These are phyloP conservation scores for Apiotrichum akiyoshidainum DNA, from an alignment of 1,284 basidiomycete species.

Conservation along the genomic window DNA sequence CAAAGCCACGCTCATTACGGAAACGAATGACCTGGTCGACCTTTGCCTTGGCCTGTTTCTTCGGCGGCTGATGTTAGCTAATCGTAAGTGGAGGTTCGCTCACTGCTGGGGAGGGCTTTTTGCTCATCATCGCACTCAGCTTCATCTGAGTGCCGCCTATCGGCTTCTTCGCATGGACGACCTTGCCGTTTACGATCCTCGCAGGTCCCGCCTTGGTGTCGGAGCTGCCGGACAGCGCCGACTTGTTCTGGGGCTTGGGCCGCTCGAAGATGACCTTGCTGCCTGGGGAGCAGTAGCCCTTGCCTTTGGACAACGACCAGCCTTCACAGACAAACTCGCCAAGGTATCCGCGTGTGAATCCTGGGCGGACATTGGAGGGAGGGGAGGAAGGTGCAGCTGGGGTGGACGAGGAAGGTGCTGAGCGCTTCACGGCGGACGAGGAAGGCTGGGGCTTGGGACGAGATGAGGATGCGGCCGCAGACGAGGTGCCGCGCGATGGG, in stretches of 20 bases:
- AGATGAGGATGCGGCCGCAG: constrained; percentile 17
- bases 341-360: constrained; percentile 43
- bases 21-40: constrained; percentile 49
- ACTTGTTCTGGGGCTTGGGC: constrained; percentile 31
- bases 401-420: constrained; percentile 24
- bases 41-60: constrained; percentile 39
- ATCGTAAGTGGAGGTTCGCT: background rate
- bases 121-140: constrained; percentile 43
- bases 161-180: constrained; percentile 38
- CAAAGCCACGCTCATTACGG: constrained; percentile 47
- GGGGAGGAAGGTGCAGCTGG: constrained; percentile 20
- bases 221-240: constrained; percentile 18
- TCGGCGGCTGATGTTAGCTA: constrained; percentile 17
- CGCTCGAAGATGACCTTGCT: constrained; percentile 45
- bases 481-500: constrained; percentile 14
- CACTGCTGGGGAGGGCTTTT: constrained; percentile 30
- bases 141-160: constrained; percentile 41
- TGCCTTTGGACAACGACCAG: constrained; percentile 50
- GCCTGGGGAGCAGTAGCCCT: constrained; percentile 49
- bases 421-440: constrained; percentile 11
- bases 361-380: constrained; percentile 17
- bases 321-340: constrained; percentile 51
- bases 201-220: constrained; percentile 37
- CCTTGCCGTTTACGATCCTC: constrained; percentile 44
- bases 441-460: constrained; percentile 19